phyloP scores from a whole-genome alignment of 2,329 filamentous ascomycete species.

The Stromatinia cepivora region DNA sequence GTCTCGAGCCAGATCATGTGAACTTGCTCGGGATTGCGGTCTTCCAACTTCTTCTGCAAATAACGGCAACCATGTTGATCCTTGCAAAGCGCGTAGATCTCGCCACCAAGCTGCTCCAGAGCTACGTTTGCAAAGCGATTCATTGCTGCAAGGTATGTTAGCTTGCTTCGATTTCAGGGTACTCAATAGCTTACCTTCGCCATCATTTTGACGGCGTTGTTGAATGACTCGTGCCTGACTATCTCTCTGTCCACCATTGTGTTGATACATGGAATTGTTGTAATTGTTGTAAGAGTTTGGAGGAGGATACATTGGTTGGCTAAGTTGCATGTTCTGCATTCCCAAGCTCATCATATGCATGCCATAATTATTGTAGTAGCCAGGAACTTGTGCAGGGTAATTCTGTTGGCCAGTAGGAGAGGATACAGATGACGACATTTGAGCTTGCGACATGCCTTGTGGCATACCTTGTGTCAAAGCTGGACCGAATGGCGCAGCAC shows the following conservation, averaged over 20 bases:
- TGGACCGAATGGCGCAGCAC: constrained; percentile 76
- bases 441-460: constrained; percentile 39
- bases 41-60: constrained; percentile 95
- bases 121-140: constrained; percentile 82
- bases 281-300: constrained; percentile 53
- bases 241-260: constrained; percentile 59
- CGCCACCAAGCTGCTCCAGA: constrained; percentile 75
- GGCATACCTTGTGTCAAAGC: constrained; percentile 50
- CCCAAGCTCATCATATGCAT: constrained; percentile 66
- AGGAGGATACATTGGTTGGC: constrained; percentile 53
- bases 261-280: constrained; percentile 32
- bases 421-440: constrained; percentile 33
- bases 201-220: constrained; percentile 72
- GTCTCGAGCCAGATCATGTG: constrained; percentile 95
- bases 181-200: constrained; percentile 56
- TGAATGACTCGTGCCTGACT: constrained; percentile 75
- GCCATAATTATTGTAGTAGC: constrained; percentile 44
- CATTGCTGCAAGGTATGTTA: constrained; percentile 52
- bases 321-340: constrained; percentile 66
- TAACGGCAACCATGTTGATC: constrained; percentile 98
- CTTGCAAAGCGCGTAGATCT: constrained; percentile 90
- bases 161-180: constrained; percentile 5
- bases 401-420: constrained; percentile 36
- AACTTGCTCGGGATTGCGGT: constrained; percentile 77
- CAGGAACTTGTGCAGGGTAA: constrained; percentile 33